Conservation (phyloP, 2,329 filamentous ascomycete species). For the Escovopsis sp. region DNA sequence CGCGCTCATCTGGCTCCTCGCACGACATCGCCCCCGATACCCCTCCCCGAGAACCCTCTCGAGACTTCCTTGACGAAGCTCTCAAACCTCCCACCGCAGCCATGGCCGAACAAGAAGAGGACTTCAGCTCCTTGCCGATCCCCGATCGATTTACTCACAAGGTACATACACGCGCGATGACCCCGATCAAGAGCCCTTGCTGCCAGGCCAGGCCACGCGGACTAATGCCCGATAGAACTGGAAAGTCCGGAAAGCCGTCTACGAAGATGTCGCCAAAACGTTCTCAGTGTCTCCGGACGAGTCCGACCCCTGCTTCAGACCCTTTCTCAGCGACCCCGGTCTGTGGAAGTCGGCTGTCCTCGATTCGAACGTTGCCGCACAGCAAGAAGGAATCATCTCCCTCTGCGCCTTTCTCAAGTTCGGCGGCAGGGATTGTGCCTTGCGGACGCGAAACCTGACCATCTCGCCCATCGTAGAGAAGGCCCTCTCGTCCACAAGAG, state of each 20-base stretch:
- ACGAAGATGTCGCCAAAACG: slow-evolving; percentile 79
- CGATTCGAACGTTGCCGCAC: slow-evolving; percentile 92
- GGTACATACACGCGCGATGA: slow-evolving; percentile 33
- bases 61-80: not conserved
- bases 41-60: slow-evolving; percentile 2
- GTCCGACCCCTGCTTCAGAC: slow-evolving; percentile 67
- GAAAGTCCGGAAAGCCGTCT: slow-evolving; percentile 92
- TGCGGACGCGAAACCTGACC: slow-evolving; percentile 61
- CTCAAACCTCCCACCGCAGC: slow-evolving; percentile 10
- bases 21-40: no score
- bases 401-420: slow-evolving; percentile 88
- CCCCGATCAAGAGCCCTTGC: no score
- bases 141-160: slow-evolving; percentile 75
- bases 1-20: not conserved
- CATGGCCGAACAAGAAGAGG: slow-evolving; percentile 75
- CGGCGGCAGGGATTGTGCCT: slow-evolving; percentile 63
- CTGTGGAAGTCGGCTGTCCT: slow-evolving; percentile 87
- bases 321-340: slow-evolving; percentile 70
- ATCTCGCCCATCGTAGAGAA: slow-evolving; percentile 79
- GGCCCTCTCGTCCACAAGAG: slow-evolving; percentile 71
- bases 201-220: no score
- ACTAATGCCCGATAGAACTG: slow-evolving; percentile 43
- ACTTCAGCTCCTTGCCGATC: slow-evolving; percentile 65
- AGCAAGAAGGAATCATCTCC: slow-evolving; percentile 79
- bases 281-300: slow-evolving; percentile 80